Base-by-base conservation (phyloP, 2,329 filamentous ascomycete species). In the Chaetomium olivaceum region DNA sequence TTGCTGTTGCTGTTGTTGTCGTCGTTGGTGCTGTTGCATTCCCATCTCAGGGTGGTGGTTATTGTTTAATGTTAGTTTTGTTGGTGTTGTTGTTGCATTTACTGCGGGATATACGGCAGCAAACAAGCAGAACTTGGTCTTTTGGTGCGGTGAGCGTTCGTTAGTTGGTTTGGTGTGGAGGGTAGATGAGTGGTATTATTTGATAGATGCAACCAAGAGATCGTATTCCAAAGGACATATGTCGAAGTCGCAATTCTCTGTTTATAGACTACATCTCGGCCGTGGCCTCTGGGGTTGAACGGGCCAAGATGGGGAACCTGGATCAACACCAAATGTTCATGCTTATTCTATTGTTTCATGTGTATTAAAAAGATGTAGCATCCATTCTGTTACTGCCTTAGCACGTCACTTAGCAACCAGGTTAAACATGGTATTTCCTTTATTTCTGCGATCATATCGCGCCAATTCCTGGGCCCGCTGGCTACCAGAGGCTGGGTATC, bases 1-100 rank as follows among this genome's bases (percentile, higher is more conserved):
- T n/a, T 12, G 33, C 16, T 16, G 39, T 27, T 50, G n/a, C 8
- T 43, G 11, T 12, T 36, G 33, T n/a, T 19, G 50, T 52, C n/a
- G n/a, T n/a, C n/a, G n/a, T n/a, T n/a, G n/a, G n/a, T 23, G 27
- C 12, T 39, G 48, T n/a, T 54, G 33, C 50, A 55, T 61, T 61
- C 43, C 23, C 23, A 54, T 31, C 51, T 27, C 14, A 31, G 51
- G 50, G 33, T 36, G 50, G 27, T 25, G 51, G 51, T 14, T 54
- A 54, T 29, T 54, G 51, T 54, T 27, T 54, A 27, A 19, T 54
- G 21, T 31, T 54, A 27, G 11, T 54, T 54, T 23, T 16, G 19
- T 43, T 43, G 39, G 5, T 43, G 39, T 36, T 36, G 31, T 9
- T 8, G 6, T 36, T 36, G 46, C 21, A 48, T 23, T 48, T 23